Percentiles rank a stretch among this genome's conserved stretches.
Evolutionary conservation across 164 flowering plant species (phyloP).

Genomic region (Piper betle): DNA sequence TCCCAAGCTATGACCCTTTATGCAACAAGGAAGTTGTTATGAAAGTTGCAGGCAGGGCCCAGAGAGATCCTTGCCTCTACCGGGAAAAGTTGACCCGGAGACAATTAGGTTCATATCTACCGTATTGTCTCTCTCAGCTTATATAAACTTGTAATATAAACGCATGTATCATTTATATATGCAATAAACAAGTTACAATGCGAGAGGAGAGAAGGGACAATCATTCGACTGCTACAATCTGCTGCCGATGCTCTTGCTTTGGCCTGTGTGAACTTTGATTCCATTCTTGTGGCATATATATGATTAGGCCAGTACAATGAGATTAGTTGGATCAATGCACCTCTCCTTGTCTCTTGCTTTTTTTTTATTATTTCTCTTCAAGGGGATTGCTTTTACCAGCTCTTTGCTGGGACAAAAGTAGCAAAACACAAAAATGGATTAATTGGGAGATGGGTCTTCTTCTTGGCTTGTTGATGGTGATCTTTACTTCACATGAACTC

Average conservation of each 20-base stretch:
- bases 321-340: too few species aligned
- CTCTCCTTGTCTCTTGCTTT: neutral
- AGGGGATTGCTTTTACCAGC: neutral
- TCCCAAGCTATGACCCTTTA: too few species aligned
- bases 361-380: neutral
- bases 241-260: neutral
- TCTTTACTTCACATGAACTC: too few species aligned
- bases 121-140: neutral
- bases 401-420: neutral
- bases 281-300: neutral
- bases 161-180: too few species aligned
- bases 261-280: constrained; percentile 4
- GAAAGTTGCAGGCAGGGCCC: constrained; percentile 6
- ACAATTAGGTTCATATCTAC: constrained; percentile 1
- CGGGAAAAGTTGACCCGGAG: constrained; percentile 3
- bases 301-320: too few species aligned
- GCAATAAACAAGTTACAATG: neutral
- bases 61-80: constrained; percentile 9
- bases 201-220: constrained; percentile 3
- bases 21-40: constrained; percentile 5
- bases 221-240: constrained; percentile 11
- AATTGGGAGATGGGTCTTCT: neutral
- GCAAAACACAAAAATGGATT: too few species aligned
- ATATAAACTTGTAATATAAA: neutral
- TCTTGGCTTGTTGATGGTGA: too few species aligned